A percentile compares a stretch with the other conserved stretches of the same genome.
Evolutionary conservation across 1,284 basidiomycete genomes (phyloP).

Genomic region (Ceratobasidium sp.): DNA sequence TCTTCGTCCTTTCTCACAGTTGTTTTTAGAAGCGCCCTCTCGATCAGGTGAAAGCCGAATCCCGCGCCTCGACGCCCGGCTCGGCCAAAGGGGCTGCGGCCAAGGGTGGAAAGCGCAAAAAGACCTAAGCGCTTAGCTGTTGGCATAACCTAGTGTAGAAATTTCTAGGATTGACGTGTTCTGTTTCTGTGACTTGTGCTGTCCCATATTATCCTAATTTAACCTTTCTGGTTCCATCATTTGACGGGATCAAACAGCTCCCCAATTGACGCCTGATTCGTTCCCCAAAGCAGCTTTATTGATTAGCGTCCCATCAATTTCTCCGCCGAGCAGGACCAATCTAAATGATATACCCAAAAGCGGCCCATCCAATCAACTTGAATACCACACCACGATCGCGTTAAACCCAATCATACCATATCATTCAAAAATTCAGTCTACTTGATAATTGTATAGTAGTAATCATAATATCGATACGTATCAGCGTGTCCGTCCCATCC

Average conservation of each 20-base stretch:
- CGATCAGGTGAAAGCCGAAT: constrained; percentile 56
- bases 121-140: too few species aligned
- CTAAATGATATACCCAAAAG: background rate
- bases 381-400: background rate
- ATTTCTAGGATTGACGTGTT: background rate
- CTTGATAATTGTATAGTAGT: background rate
- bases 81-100: constrained; percentile 47
- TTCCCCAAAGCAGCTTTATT: too few species aligned
- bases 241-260: too few species aligned
- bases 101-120: constrained; percentile 41
- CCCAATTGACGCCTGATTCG: too few species aligned
- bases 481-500: background rate
- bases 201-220: background rate
- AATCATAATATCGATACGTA: constrained; percentile 14
- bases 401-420: constrained; percentile 2
- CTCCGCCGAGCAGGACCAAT: too few species aligned
- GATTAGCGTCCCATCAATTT: too few species aligned
- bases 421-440: constrained; percentile 30
- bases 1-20: background rate
- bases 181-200: background rate
- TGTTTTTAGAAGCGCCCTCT: constrained; percentile 55
- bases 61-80: constrained; percentile 61
- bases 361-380: background rate
- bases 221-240: too few species aligned
- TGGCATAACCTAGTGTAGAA: too few species aligned